Conservation (phyloP, 176 grass and related monocot species). For the Miscanthus lutarioriparius region DNA sequence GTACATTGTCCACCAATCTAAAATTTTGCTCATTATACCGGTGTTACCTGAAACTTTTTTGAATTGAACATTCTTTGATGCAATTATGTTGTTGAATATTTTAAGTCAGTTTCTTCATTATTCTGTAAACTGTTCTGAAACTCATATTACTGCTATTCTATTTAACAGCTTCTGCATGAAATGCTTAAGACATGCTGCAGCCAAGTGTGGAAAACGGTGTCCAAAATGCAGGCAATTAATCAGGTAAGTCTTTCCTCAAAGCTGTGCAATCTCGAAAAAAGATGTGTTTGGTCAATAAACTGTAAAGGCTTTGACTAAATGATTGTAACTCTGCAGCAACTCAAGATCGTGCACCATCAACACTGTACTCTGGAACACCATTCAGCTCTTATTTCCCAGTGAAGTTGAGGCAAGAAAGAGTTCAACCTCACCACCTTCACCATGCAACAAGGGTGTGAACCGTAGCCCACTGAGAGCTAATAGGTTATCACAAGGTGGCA, state of each 20-base stretch:
- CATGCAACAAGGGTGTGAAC: background rate
- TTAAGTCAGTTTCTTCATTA: background rate
- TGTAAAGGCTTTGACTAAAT: background rate
- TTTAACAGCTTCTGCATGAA: conserved; percentile 84
- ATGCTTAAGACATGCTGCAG: conserved; percentile 70
- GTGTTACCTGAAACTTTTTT: background rate
- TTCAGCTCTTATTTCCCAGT: conserved; percentile 81
- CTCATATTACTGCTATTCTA: background rate
- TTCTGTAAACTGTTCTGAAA: background rate
- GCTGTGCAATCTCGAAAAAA: background rate
- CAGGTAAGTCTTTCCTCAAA: conserved; percentile 46
- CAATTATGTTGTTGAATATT: background rate
- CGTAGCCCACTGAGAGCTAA: conserved; percentile 18
- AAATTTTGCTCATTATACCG: background rate
- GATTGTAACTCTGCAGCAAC: conserved; percentile 53
- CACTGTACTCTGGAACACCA: conserved; percentile 92
- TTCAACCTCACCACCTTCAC: conserved; percentile 29
- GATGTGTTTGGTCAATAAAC: background rate
- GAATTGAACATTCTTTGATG: background rate
- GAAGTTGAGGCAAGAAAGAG: conserved; percentile 71
- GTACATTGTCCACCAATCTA: background rate
- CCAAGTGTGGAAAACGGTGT: conserved; percentile 83
- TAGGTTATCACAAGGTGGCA: conserved; percentile 21
- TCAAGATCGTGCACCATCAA: conserved; percentile 85
- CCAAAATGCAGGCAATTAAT: conserved; percentile 88